These are phyloP conservation scores for Coemansia sp. DNA, from an alignment of 192 early-diverging fungal species.

Conservation along the genomic window DNA sequence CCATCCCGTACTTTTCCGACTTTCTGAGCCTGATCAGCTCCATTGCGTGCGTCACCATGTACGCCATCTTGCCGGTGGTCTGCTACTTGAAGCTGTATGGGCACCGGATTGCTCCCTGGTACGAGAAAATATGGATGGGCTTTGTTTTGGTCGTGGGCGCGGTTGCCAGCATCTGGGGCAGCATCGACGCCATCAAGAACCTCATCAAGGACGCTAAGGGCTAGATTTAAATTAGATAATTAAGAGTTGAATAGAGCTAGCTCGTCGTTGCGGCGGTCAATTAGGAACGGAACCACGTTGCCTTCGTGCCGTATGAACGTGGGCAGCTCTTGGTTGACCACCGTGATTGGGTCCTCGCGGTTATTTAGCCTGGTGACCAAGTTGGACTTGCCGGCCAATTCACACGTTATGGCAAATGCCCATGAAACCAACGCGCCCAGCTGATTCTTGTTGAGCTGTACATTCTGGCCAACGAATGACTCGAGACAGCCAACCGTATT, in stretches of 20 bases:
- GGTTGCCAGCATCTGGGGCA: conserved; percentile 63
- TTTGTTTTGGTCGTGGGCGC: conserved; percentile 57
- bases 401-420: conserved; percentile 33
- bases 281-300: conserved; percentile 6
- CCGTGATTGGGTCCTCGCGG: conserved; percentile 17
- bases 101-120: conserved; percentile 37
- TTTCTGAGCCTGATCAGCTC: conserved; percentile 73
- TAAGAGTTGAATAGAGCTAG: conserved; percentile 15
- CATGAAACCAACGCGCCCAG: conserved; percentile 31
- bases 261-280: conserved; percentile 15
- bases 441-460: conserved; percentile 30
- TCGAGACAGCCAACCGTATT: conserved; percentile 14
- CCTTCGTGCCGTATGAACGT: conserved; percentile 29
- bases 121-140: conserved; percentile 50
- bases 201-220: conserved; percentile 53
- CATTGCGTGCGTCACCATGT: conserved; percentile 64
- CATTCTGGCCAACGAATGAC: not conserved
- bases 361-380: conserved; percentile 20
- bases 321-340: conserved; percentile 28
- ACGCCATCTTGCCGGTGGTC: conserved; percentile 70
- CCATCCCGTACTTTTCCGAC: conserved; percentile 75
- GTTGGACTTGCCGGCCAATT: conserved; percentile 7
- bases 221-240: not conserved
- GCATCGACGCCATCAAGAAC: conserved; percentile 60
- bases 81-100: conserved; percentile 73